Conservation (phyloP, 2,329 filamentous ascomycete species). For the Scolecobasidium constrictum region DNA sequence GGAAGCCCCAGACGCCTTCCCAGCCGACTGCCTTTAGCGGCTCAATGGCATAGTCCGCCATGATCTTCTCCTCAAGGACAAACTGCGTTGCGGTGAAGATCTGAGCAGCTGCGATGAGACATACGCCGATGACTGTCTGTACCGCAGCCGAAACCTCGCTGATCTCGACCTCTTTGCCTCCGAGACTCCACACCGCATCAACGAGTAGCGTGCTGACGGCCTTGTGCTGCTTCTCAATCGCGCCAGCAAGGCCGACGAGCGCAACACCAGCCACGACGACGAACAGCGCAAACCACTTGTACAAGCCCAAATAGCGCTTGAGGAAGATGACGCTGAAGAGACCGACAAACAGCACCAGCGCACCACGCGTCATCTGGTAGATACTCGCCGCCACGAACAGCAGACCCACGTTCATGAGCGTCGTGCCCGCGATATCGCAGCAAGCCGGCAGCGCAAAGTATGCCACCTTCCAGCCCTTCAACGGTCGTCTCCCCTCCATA, state of each 20-base stretch:
- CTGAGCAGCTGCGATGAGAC: constrained; percentile 87
- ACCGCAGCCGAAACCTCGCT: constrained; percentile 46
- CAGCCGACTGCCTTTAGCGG: constrained; percentile 89
- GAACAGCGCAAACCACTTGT: constrained; percentile 84
- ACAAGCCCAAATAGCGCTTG: constrained; percentile 64
- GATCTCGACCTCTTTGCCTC: constrained; percentile 21
- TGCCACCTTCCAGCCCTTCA: constrained; percentile 60
- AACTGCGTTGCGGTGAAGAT: constrained; percentile 97
- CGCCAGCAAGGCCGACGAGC: constrained; percentile 80
- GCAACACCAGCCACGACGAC: constrained; percentile 83
- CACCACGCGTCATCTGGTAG: constrained; percentile 97
- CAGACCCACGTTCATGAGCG: constrained; percentile 91
- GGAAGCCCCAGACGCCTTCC: constrained; percentile 89
- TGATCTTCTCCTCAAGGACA: constrained; percentile 87
- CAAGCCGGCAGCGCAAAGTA: constrained; percentile 77
- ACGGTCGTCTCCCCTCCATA: constrained; percentile 40
- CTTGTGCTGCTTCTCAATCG: constrained; percentile 48
- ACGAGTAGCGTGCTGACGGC: neutral
- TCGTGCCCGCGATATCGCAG: constrained; percentile 91
- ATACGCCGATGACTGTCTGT: constrained; percentile 67
- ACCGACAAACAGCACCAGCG: constrained; percentile 89
- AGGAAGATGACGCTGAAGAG: constrained; percentile 91
- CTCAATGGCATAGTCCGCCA: constrained; percentile 68
- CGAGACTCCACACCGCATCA: neutral
- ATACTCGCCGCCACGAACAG: constrained; percentile 92